These are phyloP conservation scores for Dimargaris xerosporica DNA, from an alignment of 192 early-diverging fungal species.

Conservation along the genomic window DNA sequence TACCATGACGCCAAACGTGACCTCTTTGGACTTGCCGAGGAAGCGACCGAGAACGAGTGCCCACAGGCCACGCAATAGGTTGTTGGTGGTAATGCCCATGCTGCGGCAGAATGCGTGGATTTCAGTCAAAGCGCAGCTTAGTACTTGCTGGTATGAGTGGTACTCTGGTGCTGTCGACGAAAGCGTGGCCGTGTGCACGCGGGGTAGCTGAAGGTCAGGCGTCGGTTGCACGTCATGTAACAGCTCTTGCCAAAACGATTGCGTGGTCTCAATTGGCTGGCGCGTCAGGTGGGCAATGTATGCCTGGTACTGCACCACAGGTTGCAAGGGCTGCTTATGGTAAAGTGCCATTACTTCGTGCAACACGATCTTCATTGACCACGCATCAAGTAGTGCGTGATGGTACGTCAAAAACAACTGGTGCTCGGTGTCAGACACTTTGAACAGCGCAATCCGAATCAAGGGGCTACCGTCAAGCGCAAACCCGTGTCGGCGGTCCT, in stretches of 20 bases:
- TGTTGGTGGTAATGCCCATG: background rate
- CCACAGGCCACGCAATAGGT: background rate
- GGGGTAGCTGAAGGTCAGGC: background rate
- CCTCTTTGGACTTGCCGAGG: background rate
- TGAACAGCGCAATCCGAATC: background rate
- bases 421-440: background rate
- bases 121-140: background rate
- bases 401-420: background rate
- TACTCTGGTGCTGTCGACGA: background rate
- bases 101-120: background rate
- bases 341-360: background rate
- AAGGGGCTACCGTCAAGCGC: background rate
- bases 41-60: background rate
- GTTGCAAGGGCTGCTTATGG: background rate
- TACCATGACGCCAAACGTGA: slow-evolving; percentile 5
- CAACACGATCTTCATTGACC: background rate
- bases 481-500: background rate
- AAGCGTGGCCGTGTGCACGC: background rate
- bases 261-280: background rate
- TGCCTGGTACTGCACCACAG: background rate
- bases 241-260: background rate
- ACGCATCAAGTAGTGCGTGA: slow-evolving; percentile 11
- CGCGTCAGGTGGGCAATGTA: background rate
- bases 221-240: background rate
- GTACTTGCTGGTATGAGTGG: background rate